These are phyloP conservation scores for Ailanthus altissimus DNA, from an alignment of 345 rosid genomes.

Conservation along the genomic window DNA sequence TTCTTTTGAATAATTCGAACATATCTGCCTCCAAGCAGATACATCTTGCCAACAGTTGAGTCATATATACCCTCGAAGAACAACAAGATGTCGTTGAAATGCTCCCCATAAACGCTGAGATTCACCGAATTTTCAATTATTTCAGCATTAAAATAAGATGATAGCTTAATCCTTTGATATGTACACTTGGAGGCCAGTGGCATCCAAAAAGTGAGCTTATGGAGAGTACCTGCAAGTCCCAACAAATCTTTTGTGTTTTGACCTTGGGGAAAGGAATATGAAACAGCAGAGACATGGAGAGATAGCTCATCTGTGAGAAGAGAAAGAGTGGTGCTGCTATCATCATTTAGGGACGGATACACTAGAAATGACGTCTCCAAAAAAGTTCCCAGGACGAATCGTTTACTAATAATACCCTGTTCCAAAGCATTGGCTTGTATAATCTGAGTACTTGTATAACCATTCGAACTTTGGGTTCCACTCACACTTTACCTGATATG, in stretches of 20 bases:
- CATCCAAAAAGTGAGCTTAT: not conserved
- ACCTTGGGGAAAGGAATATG: not conserved
- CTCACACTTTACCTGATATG: not conserved
- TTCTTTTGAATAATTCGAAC: not conserved
- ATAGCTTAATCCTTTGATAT: not conserved
- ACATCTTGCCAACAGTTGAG: constrained; percentile 5
- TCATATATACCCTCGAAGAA: not conserved
- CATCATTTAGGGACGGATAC: not conserved
- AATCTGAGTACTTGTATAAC: constrained; percentile 13
- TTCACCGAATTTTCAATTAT: not conserved
- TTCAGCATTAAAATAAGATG: not conserved
- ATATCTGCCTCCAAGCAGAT: constrained; percentile 9
- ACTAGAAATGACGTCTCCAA: not conserved
- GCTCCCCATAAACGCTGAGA: not conserved
- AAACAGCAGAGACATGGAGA: not conserved
- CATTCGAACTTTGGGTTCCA: not conserved
- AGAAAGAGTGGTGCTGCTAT: not conserved
- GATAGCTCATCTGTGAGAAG: not conserved
- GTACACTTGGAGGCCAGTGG: not conserved
- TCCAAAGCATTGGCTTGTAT: not conserved
- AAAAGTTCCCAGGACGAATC: not conserved
- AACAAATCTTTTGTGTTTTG: not conserved
- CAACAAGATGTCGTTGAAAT: not conserved
- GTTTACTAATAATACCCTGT: not conserved
- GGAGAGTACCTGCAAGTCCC: not conserved